phyloP scores from a whole-genome alignment of 345 rosid genomes.

The Iberis pinnata region DNA sequence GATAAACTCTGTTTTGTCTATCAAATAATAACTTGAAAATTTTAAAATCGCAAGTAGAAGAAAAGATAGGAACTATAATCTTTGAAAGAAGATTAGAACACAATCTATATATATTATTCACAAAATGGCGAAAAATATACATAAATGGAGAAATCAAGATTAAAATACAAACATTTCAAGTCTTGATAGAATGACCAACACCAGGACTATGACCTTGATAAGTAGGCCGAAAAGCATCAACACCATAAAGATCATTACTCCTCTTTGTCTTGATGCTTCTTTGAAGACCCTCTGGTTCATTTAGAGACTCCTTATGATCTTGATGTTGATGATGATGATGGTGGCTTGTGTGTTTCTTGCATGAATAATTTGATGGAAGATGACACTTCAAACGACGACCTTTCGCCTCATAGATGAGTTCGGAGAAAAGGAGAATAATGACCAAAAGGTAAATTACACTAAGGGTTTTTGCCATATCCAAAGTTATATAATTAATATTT shows the following conservation, averaged over 20 bases:
- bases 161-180: background rate
- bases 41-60: no score
- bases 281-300: background rate
- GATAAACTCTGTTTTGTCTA: background rate
- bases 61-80: background rate
- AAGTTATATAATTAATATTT: background rate
- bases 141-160: background rate
- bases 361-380: conserved; percentile 15
- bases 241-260: conserved; percentile 7
- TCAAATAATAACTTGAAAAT: background rate
- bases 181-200: conserved; percentile 39
- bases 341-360: conserved; percentile 12
- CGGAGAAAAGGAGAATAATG: conserved; percentile 15
- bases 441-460: conserved; percentile 18
- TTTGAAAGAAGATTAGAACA: background rate
- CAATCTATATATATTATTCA: conserved; percentile 10
- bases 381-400: conserved; percentile 24
- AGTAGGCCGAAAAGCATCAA: conserved; percentile 35
- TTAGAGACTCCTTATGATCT: background rate
- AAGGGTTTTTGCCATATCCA: conserved; percentile 24
- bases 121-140: conserved; percentile 1
- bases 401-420: conserved; percentile 18
- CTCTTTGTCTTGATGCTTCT: conserved; percentile 9
- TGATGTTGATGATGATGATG: conserved; percentile 12
- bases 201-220: conserved; percentile 46